Evolutionary conservation across 805 yeast genomes (phyloP).

Genomic region (Schwanniomyces occidentalis): DNA sequence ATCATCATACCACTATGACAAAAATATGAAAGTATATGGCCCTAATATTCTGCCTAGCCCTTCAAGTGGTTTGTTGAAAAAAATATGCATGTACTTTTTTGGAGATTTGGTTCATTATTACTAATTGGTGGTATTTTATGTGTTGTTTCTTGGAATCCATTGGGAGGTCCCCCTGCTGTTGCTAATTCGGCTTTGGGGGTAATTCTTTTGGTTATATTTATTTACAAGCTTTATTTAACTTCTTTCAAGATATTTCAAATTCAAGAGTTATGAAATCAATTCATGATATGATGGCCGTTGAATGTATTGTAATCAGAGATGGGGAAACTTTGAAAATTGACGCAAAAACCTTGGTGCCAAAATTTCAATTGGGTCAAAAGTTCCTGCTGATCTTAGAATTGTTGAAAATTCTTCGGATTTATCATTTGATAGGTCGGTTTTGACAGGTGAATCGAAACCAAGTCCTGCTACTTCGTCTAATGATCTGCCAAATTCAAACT

Average conservation of each 20-base stretch:
- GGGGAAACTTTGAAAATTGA: conserved; percentile 26
- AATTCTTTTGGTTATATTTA: conserved; percentile 39
- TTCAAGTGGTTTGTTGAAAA: conserved; percentile 28
- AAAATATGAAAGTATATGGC: conserved; percentile 26
- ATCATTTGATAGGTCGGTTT: conserved; percentile 45
- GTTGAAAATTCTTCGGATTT: conserved; percentile 36
- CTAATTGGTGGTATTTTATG: conserved; percentile 44
- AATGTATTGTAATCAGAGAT: conserved; percentile 35
- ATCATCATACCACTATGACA: conserved; percentile 10
- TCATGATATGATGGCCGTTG: conserved; percentile 41
- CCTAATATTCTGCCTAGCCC: conserved; percentile 40
- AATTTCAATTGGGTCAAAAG: conserved; percentile 42
- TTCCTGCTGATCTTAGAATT: conserved; percentile 51
- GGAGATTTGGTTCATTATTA: conserved; percentile 50
- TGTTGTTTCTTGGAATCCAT: conserved; percentile 47
- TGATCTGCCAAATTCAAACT: conserved; percentile 34
- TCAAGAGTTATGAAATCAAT: conserved; percentile 51
- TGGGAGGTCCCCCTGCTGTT: conserved; percentile 46
- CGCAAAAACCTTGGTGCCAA: conserved; percentile 43
- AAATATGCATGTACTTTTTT: conserved; percentile 40
- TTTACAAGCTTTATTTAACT: conserved; percentile 46
- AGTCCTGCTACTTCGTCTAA: conserved; percentile 25
- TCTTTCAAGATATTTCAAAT: conserved; percentile 48
- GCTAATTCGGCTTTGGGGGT: conserved; percentile 47
- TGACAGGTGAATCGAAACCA: conserved; percentile 52